Evolutionary conservation across 1,139 yeast genomes (phyloP), one percentile per base, ranked within the genome.

Genomic region (Arxiozyma slooffiae): DNA sequence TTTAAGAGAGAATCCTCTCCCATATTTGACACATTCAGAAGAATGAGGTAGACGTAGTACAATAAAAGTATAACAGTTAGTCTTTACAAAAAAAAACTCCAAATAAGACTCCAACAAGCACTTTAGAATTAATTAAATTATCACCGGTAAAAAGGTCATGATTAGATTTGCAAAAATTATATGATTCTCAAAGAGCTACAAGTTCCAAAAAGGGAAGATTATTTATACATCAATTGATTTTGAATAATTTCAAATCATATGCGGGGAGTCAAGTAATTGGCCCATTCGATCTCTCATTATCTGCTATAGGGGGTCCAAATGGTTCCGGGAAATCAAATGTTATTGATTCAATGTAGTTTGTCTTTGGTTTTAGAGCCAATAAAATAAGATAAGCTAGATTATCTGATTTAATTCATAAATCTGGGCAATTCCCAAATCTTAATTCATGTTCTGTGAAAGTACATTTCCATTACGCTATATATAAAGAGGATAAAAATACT

Each of bases 231-330:
- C 79, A 80, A 59, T 69, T 92, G 37, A 85, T 83, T 0, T 73
- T 94, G 46, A 82, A 83, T 5, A 85, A 94, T 64, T 94, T 92
- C 77, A 94, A 94, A 63, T 89, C 97, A 0, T 94, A 94, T 66
- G 97, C 97, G 0, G 98, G 98, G 0, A 71, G 76, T n/a, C 97
- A 92, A 68, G 79, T 79, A 9, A 86, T 94, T 53, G 99, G 99
- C 0, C 98, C 99, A 0, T 94, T 94, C 67, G 85, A 92, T 64
- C 72, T 89, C 44, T 87, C 95, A 2, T 94, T 94, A 64, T 87
- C 96, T 8, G 97, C 99, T 0, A 95, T 94, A 9, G 97, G 94
- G n/a, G 99, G 99, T 0, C 98, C 98, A 4, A 94, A 94, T 66
- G 99, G 99, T 34, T 86, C 96, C 41, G 98, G 98, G 8, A 92